Evolutionary conservation across 495 filamentous ascomycete genomes (phyloP).

Genomic region (Monascus purpureus): DNA sequence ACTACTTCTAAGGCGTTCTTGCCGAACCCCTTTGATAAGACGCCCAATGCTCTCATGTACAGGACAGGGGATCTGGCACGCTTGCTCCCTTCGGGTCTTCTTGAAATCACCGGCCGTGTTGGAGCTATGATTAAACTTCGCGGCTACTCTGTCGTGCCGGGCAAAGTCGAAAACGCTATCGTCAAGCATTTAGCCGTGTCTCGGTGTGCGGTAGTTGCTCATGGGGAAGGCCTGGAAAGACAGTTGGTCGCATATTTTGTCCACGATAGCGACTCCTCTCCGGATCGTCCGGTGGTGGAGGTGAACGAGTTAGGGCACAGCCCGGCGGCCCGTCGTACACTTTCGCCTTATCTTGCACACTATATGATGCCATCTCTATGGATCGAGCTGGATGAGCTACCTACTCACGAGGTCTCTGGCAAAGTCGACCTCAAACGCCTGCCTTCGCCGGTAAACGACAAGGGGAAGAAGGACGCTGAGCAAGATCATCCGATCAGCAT

Average conservation of each 20-base stretch:
- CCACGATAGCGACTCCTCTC: constrained; percentile 35
- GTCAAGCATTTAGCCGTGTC: constrained; percentile 44
- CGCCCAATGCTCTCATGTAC: constrained; percentile 47
- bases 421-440: constrained; percentile 52
- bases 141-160: constrained; percentile 64
- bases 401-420: constrained; percentile 52
- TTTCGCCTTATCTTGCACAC: constrained; percentile 45
- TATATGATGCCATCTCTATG: constrained; percentile 61
- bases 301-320: constrained; percentile 48
- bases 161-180: constrained; percentile 61
- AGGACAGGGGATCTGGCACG: constrained; percentile 75
- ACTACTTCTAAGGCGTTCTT: constrained; percentile 60
- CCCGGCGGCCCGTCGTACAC: constrained; percentile 37
- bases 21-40: constrained; percentile 39
- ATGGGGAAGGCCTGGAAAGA: constrained; percentile 51
- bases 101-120: constrained; percentile 77
- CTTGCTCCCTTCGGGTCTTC: constrained; percentile 47
- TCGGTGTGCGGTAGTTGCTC: constrained; percentile 42
- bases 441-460: constrained; percentile 35
- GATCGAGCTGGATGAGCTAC: constrained; percentile 45
- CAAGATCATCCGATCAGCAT: constrained; percentile 38
- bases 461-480: constrained; percentile 13
- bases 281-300: constrained; percentile 36
- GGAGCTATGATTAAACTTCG: constrained; percentile 66
- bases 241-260: constrained; percentile 58